Base-by-base conservation (phyloP, 495 filamentous ascomycete species). In the Podospora pseudocomata region DNA sequence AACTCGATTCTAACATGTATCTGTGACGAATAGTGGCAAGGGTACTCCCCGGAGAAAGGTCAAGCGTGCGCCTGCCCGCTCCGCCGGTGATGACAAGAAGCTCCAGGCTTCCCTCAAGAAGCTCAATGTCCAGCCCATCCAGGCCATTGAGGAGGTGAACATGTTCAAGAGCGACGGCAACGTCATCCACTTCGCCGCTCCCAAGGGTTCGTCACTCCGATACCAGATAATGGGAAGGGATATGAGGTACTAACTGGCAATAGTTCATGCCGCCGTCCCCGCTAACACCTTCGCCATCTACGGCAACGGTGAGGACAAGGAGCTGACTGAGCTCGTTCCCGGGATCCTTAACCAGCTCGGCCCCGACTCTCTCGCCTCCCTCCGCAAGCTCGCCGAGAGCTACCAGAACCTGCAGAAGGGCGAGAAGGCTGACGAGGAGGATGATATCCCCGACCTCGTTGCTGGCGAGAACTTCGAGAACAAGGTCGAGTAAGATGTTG, bases 81-180 rank as follows among this genome's bases (percentile, higher is more conserved):
- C 90, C 71, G 90, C 89, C 79, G 92, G 89, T 77, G 95, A 99
- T 79, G 95, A 99, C 89, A 98, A 97, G 90, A 99, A 99, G 88
- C 92, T 99, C 49, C 95, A 99, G 84, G 87, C 90, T 56, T 84
- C 93, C 66, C 85, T 96, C 54, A 97, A 96, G 89, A 97, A 97
- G 87, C 87, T 97, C 81, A 95, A 93, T 81, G 92, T 93, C 65
- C 93, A 95, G 85, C 93, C 95, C 76, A 97, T 99, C 84, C 94
- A 97, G 86, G 92, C 90, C 66, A 98, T 99, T 74, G 95, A 99
- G 88, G 95, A 99, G 85, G 95, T 99, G 78, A 99, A 99, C 88
- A 99, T 98, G 96, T 98, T 98, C 89, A 99, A 98, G 88, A 90
- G 91, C 80, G 95, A 99, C 76, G 95, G 95, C 75, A 99, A 99